phyloP scores from a whole-genome alignment of 2,329 filamentous ascomycete species.

The Colletotrichum agaves region DNA sequence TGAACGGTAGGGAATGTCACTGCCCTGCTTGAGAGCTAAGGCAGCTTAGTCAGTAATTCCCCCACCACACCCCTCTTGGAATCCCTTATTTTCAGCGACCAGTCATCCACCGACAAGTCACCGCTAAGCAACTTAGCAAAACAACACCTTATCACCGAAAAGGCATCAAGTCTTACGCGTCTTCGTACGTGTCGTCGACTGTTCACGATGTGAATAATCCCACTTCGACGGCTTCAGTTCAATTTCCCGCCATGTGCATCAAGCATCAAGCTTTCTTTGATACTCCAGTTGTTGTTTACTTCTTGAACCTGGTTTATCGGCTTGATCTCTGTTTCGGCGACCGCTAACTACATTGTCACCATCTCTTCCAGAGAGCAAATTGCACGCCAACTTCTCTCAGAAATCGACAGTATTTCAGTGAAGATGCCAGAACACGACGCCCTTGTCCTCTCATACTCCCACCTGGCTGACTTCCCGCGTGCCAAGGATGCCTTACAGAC shows the following conservation, averaged over 20 bases:
- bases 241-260: neutral
- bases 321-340: neutral
- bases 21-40: neutral
- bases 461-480: conserved; percentile 58
- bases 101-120: conserved; percentile 9
- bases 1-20: conserved; percentile 17
- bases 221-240: neutral
- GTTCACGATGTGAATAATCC: conserved; percentile 21
- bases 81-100: neutral
- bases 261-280: neutral
- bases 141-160: conserved; percentile 11
- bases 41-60: conserved; percentile 20
- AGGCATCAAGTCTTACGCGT: conserved; percentile 35
- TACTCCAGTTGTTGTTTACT: conserved; percentile 5
- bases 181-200: conserved; percentile 27
- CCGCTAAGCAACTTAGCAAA: neutral
- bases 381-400: neutral
- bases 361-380: neutral
- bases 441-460: conserved; percentile 59
- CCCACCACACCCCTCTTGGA: conserved; percentile 26
- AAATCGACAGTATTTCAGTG: neutral
- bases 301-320: neutral
- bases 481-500: conserved; percentile 65
- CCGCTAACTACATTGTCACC: neutral
- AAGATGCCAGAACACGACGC: conserved; percentile 58